These are phyloP conservation scores for Penicillium simplicissimum DNA, from an alignment of 495 filamentous ascomycete genomes.

Conservation along the genomic window DNA sequence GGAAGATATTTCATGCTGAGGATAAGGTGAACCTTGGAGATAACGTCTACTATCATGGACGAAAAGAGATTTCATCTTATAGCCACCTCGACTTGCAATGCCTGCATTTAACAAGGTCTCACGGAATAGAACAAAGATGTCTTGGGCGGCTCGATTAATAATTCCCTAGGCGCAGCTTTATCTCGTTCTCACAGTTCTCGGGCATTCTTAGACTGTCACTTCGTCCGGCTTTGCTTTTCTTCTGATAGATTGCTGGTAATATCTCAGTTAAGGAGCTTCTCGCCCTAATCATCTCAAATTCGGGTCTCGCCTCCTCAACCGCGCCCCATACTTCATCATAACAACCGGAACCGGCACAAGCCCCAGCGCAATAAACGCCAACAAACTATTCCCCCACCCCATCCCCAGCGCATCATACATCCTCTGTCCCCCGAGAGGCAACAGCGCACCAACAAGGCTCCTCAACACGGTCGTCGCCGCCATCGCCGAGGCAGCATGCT, in stretches of 20 bases:
- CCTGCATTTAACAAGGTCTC: too few relatives aligned
- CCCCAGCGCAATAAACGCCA: conserved; percentile 38
- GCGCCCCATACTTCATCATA: background rate
- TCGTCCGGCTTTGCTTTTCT: too few relatives aligned
- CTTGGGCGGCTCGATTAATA: too few relatives aligned
- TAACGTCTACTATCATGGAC: too few relatives aligned
- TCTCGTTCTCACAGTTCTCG: too few relatives aligned
- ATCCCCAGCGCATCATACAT: conserved; percentile 40
- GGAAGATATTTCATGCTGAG: background rate
- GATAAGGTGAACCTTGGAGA: background rate
- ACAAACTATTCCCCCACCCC: conserved; percentile 42
- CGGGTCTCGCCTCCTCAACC: background rate
- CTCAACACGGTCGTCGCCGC: conserved; percentile 61
- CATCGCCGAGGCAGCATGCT: conserved; percentile 63
- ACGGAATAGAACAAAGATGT: too few relatives aligned
- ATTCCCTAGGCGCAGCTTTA: too few relatives aligned
- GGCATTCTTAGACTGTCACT: too few relatives aligned
- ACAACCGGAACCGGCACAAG: conserved; percentile 6
- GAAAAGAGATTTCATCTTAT: too few relatives aligned
- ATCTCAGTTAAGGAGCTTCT: background rate
- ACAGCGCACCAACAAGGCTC: conserved; percentile 44
- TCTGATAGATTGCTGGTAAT: too few relatives aligned
- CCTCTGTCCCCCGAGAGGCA: conserved; percentile 38
- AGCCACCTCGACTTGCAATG: too few relatives aligned
- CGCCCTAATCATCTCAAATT: background rate